phyloP scores from a whole-genome alignment of 495 filamentous ascomycete genomes.

The Glonium stellatum region DNA sequence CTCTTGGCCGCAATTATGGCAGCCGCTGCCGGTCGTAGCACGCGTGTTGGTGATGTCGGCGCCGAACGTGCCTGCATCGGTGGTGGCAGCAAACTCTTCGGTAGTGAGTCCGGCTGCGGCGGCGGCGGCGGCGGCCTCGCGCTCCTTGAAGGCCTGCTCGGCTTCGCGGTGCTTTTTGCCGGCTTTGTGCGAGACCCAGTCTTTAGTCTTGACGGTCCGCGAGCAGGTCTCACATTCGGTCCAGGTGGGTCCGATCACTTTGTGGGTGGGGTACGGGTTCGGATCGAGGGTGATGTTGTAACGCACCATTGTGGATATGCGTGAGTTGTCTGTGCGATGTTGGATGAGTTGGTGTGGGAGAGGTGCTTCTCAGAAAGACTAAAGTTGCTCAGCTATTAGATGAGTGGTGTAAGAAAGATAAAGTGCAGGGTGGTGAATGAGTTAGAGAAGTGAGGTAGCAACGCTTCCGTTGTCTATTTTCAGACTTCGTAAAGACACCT shows the following conservation, averaged over 20 bases:
- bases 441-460: no score
- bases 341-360: neutral
- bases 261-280: constrained; percentile 15
- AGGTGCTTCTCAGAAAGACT: no score
- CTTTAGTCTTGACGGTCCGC: constrained; percentile 21
- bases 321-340: neutral
- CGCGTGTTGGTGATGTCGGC: neutral
- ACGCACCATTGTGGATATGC: constrained; percentile 8
- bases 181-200: constrained; percentile 20
- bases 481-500: no score
- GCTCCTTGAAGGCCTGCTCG: constrained; percentile 7
- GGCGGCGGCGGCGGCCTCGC: constrained; percentile 7
- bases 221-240: constrained; percentile 21
- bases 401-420: no score
- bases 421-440: no score
- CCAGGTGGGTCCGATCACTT: constrained; percentile 5
- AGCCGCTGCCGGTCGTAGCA: neutral
- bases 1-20: constrained; percentile 1
- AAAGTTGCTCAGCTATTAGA: no score
- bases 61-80: neutral
- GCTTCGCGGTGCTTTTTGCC: constrained; percentile 21
- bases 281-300: constrained; percentile 3
- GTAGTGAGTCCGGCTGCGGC: neutral
- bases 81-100: neutral
- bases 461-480: no score